Evolutionary conservation across 805 yeast species (phyloP).

Genomic region (Wickerhamomyces ciferrii): DNA sequence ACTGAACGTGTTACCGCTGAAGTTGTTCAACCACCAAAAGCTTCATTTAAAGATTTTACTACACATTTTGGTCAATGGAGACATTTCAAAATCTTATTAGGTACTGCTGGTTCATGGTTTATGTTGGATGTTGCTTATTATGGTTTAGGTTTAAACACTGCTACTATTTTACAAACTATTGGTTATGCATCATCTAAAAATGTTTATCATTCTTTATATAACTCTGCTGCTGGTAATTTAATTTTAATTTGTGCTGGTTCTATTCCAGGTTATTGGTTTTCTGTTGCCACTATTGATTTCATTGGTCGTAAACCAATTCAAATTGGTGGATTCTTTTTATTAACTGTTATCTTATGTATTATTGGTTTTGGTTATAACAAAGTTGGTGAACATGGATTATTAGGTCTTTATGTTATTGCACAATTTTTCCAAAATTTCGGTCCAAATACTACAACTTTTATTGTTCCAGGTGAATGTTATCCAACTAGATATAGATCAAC

Average conservation of each 20-base stretch:
- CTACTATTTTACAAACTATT: conserved; percentile 73
- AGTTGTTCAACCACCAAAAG: conserved; percentile 65
- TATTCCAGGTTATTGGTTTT: conserved; percentile 88
- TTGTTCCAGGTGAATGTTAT: conserved; percentile 87
- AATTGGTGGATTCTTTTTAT: conserved; percentile 64
- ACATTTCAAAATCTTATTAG: conserved; percentile 72
- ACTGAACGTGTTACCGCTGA: conserved; percentile 50
- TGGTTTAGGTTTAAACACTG: conserved; percentile 82
- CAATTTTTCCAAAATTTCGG: conserved; percentile 92
- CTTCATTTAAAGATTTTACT: conserved; percentile 70
- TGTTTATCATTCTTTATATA: conserved; percentile 65
- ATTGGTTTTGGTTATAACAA: conserved; percentile 84
- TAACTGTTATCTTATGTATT: conserved; percentile 69
- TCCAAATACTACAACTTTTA: conserved; percentile 89
- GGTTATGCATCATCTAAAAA: conserved; percentile 74
- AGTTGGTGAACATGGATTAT: conserved; percentile 56
- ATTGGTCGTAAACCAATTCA: conserved; percentile 86
- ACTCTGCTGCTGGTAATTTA: conserved; percentile 87
- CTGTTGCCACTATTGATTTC: conserved; percentile 74
- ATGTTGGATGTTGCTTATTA: conserved; percentile 85
- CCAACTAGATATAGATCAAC: conserved; percentile 95
- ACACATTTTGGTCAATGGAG: conserved; percentile 81
- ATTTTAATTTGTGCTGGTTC: conserved; percentile 93
- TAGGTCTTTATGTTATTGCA: conserved; percentile 72
- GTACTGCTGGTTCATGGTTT: conserved; percentile 93